Evolutionary conservation across 495 filamentous ascomycete genomes (phyloP).

Genomic region (Penicillium arizonense): DNA sequence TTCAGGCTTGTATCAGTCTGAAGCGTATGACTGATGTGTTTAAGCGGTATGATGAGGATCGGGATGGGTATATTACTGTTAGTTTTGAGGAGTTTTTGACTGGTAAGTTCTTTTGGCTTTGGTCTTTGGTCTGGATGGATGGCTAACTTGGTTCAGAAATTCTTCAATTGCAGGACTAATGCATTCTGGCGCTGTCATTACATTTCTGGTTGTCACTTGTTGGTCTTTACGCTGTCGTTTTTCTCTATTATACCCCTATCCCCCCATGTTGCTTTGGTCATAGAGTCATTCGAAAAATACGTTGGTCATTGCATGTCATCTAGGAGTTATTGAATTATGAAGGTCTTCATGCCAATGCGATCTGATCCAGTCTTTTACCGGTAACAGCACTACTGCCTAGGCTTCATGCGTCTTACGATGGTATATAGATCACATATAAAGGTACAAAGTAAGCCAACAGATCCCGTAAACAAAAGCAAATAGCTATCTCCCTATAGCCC

Average conservation of each 20-base stretch:
- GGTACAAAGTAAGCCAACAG: too few species aligned
- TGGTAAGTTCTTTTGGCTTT: conserved; percentile 36
- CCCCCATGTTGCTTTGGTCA: conserved; percentile 6
- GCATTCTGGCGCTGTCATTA: neutral
- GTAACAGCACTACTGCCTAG: neutral
- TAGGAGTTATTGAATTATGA: conserved; percentile 5
- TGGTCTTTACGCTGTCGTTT: neutral
- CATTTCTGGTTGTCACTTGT: neutral
- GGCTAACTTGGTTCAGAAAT: conserved; percentile 30
- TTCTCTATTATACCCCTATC: conserved; percentile 14
- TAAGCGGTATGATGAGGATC: conserved; percentile 96
- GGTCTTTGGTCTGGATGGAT: neutral
- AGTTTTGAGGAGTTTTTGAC: conserved; percentile 82
- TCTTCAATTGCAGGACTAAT: conserved; percentile 42
- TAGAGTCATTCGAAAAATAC: conserved; percentile 11
- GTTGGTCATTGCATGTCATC: conserved; percentile 8
- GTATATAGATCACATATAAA: too few species aligned
- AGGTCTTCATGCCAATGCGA: neutral
- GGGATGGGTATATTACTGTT: conserved; percentile 85
- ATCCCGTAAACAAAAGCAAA: too few species aligned
- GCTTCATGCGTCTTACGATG: neutral
- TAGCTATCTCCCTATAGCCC: too few species aligned
- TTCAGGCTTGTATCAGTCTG: conserved; percentile 93
- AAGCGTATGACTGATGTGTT: conserved; percentile 99
- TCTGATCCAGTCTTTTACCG: too few species aligned